Base-by-base conservation (phyloP, 495 filamentous ascomycete genomes). In the Hypoxylon fuscum region DNA sequence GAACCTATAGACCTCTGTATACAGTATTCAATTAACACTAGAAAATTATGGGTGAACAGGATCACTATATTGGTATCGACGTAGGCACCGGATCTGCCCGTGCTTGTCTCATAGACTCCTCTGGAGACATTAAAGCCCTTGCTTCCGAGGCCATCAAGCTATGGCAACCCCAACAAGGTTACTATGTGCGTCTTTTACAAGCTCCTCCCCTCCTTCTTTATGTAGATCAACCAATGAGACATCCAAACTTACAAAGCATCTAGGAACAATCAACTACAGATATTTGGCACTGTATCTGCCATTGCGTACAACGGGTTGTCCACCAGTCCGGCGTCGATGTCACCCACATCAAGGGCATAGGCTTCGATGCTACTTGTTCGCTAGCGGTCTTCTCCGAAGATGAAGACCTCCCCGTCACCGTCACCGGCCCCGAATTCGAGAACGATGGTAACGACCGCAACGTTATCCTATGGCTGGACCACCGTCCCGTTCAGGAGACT, bases 211-310 rank as follows among this genome's bases (percentile, higher is more conserved):
- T 14, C 15, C 25, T 21, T 31, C 38, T 17, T 27, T 12, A 47
- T 59, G 48, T 45, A 21, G 29, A 45, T 54, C 17, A 12, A 6
- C 20, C 47, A 49, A 43, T 57, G n/a, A 11, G 22, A 46, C 20
- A 18, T 37, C 20, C 1, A 55, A 41, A 10, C 55, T 45, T 17
- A 66, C 56, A 63, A 53, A 20, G 6, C 27, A 15, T n/a, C 56
- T 58, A 96, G 92, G 95, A 98, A 80, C 95, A 98, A 93, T 97
- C 94, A 14, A 98, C 95, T 0, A 89, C 84, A 45, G 92, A 98
- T 75, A 98, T 98, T 64, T 98, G 95, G 95, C 81, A 84, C 44
- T 89, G 90, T 71, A 95, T 98, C 71, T 95, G 92, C 72, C 75
- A 79, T 47, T 93, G 90, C 32, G 90, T 96, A 25, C 87, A 90